Percentiles rank a stretch among this genome's conserved stretches.
These are phyloP conservation scores for Fusarium sp. DNA, from an alignment of 2,329 filamentous ascomycete species.

Conservation along the genomic window DNA sequence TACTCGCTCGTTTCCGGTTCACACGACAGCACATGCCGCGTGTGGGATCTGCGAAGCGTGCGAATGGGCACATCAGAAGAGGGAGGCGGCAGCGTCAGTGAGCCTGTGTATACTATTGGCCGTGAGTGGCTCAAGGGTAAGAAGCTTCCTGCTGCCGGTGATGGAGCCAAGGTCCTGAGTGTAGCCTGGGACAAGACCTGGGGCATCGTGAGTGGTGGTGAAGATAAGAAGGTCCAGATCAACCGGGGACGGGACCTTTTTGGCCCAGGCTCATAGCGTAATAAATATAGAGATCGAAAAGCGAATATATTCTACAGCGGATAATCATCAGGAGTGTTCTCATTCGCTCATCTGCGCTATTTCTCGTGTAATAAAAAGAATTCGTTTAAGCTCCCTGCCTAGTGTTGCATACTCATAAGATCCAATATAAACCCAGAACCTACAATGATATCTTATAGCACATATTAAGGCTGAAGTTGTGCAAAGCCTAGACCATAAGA, in stretches of 20 bases:
- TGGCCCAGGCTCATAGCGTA: conserved; percentile 48
- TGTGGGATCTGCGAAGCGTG: conserved; percentile 89
- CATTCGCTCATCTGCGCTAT: neutral
- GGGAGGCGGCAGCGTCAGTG: conserved; percentile 70
- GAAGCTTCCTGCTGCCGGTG: conserved; percentile 73
- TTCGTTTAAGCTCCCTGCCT: too few species aligned
- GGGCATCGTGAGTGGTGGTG: conserved; percentile 89
- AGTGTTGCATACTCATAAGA: too few species aligned
- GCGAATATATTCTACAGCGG: conserved; percentile 27
- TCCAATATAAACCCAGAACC: too few species aligned
- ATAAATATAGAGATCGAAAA: conserved; percentile 22
- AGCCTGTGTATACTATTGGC: conserved; percentile 78
- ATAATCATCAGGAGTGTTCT: conserved; percentile 17
- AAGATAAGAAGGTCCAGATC: conserved; percentile 95
- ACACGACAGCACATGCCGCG: conserved; percentile 89
- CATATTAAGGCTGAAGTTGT: too few species aligned
- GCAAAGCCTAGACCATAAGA: too few species aligned
- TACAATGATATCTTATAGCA: too few species aligned
- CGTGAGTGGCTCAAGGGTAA: conserved; percentile 75
- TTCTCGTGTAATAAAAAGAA: too few species aligned
- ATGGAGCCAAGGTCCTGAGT: conserved; percentile 89
- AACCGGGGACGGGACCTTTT: conserved; percentile 72
- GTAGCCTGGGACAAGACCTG: conserved; percentile 86
- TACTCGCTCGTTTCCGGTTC: conserved; percentile 89
- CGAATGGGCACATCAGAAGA: conserved; percentile 67